Conservation (phyloP, 192 early-diverging fungal species). For the Oehlia diaphana region DNA sequence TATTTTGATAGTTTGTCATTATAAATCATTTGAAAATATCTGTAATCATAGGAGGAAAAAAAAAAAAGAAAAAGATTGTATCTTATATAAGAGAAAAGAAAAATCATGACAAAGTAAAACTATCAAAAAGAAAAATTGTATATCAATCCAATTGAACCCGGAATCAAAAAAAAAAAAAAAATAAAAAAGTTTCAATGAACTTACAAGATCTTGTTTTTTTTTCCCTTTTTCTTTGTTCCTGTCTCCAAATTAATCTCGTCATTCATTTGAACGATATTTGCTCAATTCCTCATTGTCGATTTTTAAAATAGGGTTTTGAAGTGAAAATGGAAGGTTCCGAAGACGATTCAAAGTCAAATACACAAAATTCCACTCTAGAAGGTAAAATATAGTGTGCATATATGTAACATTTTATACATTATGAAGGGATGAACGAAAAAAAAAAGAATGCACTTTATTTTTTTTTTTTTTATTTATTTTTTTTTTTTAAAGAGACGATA, state of each 20-base stretch:
- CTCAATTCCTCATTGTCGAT: conserved; percentile 3
- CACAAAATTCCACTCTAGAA: neutral
- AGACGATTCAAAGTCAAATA: neutral
- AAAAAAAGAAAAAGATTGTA: neutral
- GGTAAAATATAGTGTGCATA: conserved; percentile 16
- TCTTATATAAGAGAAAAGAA: neutral
- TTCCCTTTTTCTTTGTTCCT: conserved; percentile 10
- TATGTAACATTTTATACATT: neutral
- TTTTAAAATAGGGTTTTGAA: conserved; percentile 15
- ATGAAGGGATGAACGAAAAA: neutral
- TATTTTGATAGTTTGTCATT: neutral
- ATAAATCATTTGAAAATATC: conserved; percentile 1
- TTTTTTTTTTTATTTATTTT: neutral
- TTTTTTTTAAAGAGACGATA: neutral
- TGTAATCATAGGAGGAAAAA: conserved; percentile 3
- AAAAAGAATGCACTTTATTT: too few species aligned
- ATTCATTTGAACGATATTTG: conserved; percentile 8
- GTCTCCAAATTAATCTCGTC: conserved; percentile 17
- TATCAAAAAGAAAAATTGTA: neutral
- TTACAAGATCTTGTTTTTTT: conserved; percentile 12
- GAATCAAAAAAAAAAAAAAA: conserved; percentile 5
- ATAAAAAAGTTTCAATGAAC: conserved; percentile 13
- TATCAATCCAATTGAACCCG: neutral
- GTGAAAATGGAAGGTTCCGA: conserved; percentile 11
- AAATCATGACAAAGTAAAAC: neutral